Percentiles rank a stretch among this genome's conserved stretches.
phyloP scores from a whole-genome alignment of 768 basidiomycete species.

The Lactifluus piperatus region DNA sequence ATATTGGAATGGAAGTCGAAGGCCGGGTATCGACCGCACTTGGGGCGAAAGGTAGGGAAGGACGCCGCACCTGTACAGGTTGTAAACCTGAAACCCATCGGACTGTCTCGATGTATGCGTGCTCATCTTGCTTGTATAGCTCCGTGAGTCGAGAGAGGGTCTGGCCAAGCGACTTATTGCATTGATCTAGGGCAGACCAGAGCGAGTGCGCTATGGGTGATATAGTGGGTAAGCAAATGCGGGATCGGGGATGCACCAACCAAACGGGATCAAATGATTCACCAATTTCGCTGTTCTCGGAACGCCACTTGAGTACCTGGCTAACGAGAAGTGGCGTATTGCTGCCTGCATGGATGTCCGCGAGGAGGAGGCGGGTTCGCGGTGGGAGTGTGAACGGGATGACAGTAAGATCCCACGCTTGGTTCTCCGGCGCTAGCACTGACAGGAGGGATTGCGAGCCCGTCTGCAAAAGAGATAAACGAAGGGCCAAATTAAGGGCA shows the following conservation, averaged over 20 bases:
- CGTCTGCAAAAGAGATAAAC: conserved; percentile 19
- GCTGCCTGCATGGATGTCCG: conserved; percentile 93
- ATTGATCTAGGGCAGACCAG: conserved; percentile 55
- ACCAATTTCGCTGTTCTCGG: conserved; percentile 53
- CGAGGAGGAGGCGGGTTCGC: conserved; percentile 74
- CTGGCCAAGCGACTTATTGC: conserved; percentile 51
- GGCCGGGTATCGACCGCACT: background rate
- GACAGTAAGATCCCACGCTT: conserved; percentile 65
- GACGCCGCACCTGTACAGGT: conserved; percentile 42
- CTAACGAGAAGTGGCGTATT: conserved; percentile 92
- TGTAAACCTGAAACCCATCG: conserved; percentile 55
- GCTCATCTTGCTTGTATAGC: conserved; percentile 38
- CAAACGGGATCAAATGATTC: background rate
- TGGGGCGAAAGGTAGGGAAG: background rate
- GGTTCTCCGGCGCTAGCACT: conserved; percentile 54
- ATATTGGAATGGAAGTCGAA: background rate
- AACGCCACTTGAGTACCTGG: conserved; percentile 85
- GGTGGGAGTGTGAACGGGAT: conserved; percentile 77
- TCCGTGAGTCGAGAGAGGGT: conserved; percentile 44
- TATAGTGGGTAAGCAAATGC: background rate
- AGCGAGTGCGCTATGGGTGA: conserved; percentile 43
- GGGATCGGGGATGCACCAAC: background rate
- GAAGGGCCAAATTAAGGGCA: background rate
- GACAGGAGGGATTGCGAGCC: conserved; percentile 32
- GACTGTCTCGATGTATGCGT: conserved; percentile 46